Evolutionary conservation across 164 flowering plant genomes (phyloP).

Genomic region (Liquidambar formosana): DNA sequence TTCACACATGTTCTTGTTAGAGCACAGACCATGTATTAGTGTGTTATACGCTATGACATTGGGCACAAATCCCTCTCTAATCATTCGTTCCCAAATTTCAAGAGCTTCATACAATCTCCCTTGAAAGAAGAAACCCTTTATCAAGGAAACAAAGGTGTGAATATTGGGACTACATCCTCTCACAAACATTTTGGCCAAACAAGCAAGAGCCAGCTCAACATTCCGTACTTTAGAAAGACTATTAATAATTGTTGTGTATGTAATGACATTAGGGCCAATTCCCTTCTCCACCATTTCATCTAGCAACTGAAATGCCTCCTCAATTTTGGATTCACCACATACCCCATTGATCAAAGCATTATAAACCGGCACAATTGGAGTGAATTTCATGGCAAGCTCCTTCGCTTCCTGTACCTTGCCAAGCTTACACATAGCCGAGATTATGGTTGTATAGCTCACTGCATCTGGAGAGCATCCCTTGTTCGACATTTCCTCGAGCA

Average conservation of each 20-base stretch:
- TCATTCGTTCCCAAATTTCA: conserved; percentile 54
- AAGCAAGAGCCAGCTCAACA: conserved; percentile 44
- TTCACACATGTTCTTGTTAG: conserved; percentile 33
- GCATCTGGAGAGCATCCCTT: conserved; percentile 74
- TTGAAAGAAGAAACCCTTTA: conserved; percentile 54
- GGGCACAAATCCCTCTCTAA: conserved; percentile 44
- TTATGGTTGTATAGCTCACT: conserved; percentile 74
- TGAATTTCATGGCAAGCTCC: conserved; percentile 42
- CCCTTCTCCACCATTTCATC: conserved; percentile 55
- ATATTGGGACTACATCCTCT: conserved; percentile 68
- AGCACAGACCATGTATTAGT: conserved; percentile 66
- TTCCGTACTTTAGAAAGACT: conserved; percentile 50
- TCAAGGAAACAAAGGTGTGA: conserved; percentile 55
- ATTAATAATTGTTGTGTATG: conserved; percentile 63
- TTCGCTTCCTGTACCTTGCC: conserved; percentile 70
- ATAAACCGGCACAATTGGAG: conserved; percentile 61
- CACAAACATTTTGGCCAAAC: conserved; percentile 60
- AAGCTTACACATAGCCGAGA: conserved; percentile 64
- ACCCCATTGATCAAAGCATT: conserved; percentile 70
- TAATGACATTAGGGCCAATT: conserved; percentile 61
- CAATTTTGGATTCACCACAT: conserved; percentile 39
- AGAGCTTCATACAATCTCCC: conserved; percentile 51
- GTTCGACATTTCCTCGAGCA: conserved; percentile 74
- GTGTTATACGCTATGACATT: conserved; percentile 60
- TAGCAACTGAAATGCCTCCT: conserved; percentile 54